Percentiles rank a stretch among this genome's conserved stretches.
These are phyloP conservation scores for Rhizophora apiculata DNA, from an alignment of 345 rosid genomes.

Conservation along the genomic window DNA sequence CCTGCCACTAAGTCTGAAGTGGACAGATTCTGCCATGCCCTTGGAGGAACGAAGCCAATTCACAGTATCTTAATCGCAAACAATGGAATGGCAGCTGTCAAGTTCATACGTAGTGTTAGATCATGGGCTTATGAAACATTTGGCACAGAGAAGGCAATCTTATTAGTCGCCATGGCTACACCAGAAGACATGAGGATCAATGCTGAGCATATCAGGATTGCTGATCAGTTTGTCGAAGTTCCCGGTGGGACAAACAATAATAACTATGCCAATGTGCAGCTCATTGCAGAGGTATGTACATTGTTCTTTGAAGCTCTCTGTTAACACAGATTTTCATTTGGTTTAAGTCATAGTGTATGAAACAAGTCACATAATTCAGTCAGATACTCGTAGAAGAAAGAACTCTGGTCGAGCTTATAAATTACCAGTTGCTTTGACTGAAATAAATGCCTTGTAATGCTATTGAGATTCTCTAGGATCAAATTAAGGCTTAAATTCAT, in stretches of 20 bases:
- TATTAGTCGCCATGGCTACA: constrained; percentile 98
- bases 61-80: constrained; percentile 92
- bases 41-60: constrained; percentile 79
- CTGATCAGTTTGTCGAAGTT: constrained; percentile 99
- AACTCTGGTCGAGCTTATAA: not conserved
- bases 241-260: constrained; percentile 99
- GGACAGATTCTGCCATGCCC: constrained; percentile 76
- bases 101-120: constrained; percentile 91
- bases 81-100: constrained; percentile 99
- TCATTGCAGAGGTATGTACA: constrained; percentile 85
- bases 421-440: not conserved
- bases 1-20: constrained; percentile 59
- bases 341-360: not conserved
- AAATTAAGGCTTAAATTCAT: not conserved
- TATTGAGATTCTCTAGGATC: not conserved
- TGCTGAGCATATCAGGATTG: constrained; percentile 96
- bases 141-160: constrained; percentile 89
- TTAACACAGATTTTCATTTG: constrained; percentile 10
- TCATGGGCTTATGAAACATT: constrained; percentile 99
- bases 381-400: constrained; percentile 3
- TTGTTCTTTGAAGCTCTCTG: not conserved
- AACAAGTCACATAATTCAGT: not conserved
- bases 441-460: not conserved
- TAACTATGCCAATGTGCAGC: constrained; percentile 99
- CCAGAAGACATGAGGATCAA: constrained; percentile 99